phyloP scores from a whole-genome alignment of 441 rosid species.

The Erodium moschatum region DNA sequence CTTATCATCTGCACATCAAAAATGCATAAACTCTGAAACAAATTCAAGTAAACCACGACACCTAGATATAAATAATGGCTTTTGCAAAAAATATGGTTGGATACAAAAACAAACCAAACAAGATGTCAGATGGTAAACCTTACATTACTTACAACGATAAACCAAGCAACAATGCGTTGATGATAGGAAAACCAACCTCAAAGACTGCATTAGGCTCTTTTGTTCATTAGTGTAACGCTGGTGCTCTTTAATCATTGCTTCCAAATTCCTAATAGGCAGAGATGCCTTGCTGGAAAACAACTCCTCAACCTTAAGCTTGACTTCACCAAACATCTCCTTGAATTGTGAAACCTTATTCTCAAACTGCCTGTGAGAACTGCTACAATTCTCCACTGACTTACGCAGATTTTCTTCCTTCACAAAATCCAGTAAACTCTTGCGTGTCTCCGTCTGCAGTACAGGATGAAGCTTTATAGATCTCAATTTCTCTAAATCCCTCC shows the following conservation, averaged over 20 bases:
- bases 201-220: slow-evolving; percentile 87
- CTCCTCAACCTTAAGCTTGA: slow-evolving; percentile 66
- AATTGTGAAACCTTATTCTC: slow-evolving; percentile 82
- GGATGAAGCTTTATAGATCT: slow-evolving; percentile 76
- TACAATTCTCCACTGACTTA: slow-evolving; percentile 60
- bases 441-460: slow-evolving; percentile 43
- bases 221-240: slow-evolving; percentile 60
- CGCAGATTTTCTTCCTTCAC: slow-evolving; percentile 77
- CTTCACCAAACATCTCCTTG: slow-evolving; percentile 67
- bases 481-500: slow-evolving; percentile 70
- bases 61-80: not conserved
- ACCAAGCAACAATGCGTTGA: not conserved
- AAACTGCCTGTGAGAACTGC: slow-evolving; percentile 73
- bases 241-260: slow-evolving; percentile 54
- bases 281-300: slow-evolving; percentile 51
- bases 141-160: not conserved
- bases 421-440: slow-evolving; percentile 67
- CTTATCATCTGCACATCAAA: not conserved
- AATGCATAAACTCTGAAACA: not conserved
- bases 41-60: not conserved
- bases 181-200: slow-evolving; percentile 54
- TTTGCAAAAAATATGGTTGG: not conserved
- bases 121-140: not conserved
- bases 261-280: slow-evolving; percentile 45
- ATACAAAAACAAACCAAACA: not conserved